Base-by-base conservation (phyloP, 169 alveolate species). In the Plasmodium cynomolgi region DNA sequence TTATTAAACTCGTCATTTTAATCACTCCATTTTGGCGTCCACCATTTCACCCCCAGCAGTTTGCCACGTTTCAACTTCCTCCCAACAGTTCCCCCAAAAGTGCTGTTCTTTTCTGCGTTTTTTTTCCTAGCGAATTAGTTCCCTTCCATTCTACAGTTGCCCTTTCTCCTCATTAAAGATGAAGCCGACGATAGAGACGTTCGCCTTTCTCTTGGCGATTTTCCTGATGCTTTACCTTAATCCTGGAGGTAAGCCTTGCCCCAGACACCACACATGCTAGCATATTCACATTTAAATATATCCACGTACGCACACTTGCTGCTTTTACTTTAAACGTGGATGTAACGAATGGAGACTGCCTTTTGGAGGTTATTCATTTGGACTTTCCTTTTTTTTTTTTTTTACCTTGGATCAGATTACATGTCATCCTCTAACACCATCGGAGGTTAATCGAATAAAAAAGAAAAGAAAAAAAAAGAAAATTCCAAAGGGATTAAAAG, bases 401-500 rank as follows among this genome's bases (percentile, higher is more conserved):
- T 75, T 31, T 3, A 31, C 83, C 44, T 15, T 47, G 58, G 3
- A 4, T 2, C 58, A 47, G 58, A 47, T 47, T 47, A 47, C 20
- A 75, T 75, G 47, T 31, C 39, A 75, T 47, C 83, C 2, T 75
- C 31, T 75, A 20, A 75, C 83, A 75, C 47, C 68, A 31, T 39
- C 47, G 47, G 47, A 75, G 68, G 83, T 34, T 20, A 75, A 75
- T 34, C 20, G 7, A 75, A 20, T 11, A 33, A 33, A 75, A 33
- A 75, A 75, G 23, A 75, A 75, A 75, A 75, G 26, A 75, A 29
- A 75, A 75, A 75, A 75, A 75, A 29, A 75, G 26, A 74, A 26
- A 74, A 74, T 74, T 20, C 17, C 39, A 15, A 75, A 33, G 26
- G 47, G 26, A 29, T 29, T 23, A 31, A 26, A 75, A 31, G 7